Conservation (phyloP, 192 early-diverging fungal species). For the Backusella tarrabulga region DNA sequence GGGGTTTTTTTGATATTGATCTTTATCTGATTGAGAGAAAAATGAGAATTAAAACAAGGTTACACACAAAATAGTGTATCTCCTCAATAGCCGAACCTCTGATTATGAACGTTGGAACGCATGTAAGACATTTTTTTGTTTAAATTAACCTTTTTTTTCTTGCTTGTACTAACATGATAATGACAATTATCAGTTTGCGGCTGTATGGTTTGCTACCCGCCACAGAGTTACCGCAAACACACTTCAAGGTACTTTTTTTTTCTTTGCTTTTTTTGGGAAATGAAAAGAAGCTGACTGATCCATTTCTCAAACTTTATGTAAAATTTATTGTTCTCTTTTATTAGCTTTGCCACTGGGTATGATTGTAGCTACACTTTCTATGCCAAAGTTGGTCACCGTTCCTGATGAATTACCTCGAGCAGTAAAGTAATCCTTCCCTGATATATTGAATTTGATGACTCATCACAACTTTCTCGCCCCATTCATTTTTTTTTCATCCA, state of each 20-base stretch:
- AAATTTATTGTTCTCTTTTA: background rate
- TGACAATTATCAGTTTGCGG: conserved; percentile 24
- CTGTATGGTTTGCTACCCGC: conserved; percentile 31
- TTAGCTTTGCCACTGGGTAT: conserved; percentile 23
- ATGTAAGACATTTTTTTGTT: background rate
- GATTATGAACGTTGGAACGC: conserved; percentile 14
- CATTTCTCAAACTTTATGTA: background rate
- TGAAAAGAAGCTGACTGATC: background rate
- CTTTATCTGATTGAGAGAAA: background rate
- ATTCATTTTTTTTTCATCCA: background rate
- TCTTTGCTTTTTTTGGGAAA: background rate
- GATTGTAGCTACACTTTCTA: conserved; percentile 20
- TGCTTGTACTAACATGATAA: background rate
- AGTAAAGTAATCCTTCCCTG: background rate
- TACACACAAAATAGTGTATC: conserved; percentile 10
- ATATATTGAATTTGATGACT: background rate
- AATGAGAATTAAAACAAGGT: background rate
- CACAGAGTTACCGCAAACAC: conserved; percentile 32
- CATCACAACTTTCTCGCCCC: background rate
- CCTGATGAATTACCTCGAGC: conserved; percentile 20
- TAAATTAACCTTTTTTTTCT: background rate
- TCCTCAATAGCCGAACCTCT: conserved; percentile 10
- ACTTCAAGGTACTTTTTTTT: conserved; percentile 14
- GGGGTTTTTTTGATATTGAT: background rate
- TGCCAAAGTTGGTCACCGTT: conserved; percentile 19